Base-by-base conservation (phyloP, 1,284 basidiomycete species). In the Papiliotrema terrestris region DNA sequence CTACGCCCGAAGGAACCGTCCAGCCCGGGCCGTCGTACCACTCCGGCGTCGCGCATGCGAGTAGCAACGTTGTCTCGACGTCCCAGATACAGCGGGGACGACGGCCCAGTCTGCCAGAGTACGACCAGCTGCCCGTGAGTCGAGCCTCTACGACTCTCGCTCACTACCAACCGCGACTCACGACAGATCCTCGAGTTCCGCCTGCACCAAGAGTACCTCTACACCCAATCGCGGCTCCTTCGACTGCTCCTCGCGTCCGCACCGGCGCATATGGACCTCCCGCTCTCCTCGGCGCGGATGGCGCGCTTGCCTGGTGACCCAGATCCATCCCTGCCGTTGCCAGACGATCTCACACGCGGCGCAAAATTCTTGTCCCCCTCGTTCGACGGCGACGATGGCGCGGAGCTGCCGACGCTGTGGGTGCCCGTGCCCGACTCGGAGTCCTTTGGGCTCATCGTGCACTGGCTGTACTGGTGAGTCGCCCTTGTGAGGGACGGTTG, bases 391-490 rank as follows among this genome's bases (percentile, higher is more conserved):
- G 29, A 32, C 11, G 29, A 11, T 11, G 29, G 29, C 0, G 65
- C 60, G 11, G 52, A 56, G 11, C 48, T 61, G 1, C 60, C 63
- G 1, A 63, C 63, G 4, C 48, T 77, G 17, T 73, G 68, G 53
- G 57, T 76, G 11, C 74, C 75, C 1, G 43, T 78, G 1, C 77
- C 77, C 3, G 77, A 78, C 57, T 72, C 74, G 0, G 53, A 53
- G 2, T 70, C 68, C 19, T 74, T 78, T 52, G 68, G 65, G 9
- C 68, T 76, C 22, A 55, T 77, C 19, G 54, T 75, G 6, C 74
- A 77, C 51, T 77, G 69, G 68, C 53, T 78, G 44, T 78, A 77
- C 60, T 78, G 73, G 73, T 71, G 50, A 51, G 69, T 69, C 19
- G 2, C 14, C 49, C 52, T 42, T 35, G 0, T 19, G 9, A 19